Evolutionary conservation across 805 yeast species (phyloP).

Genomic region (Saccharomyces jurei): DNA sequence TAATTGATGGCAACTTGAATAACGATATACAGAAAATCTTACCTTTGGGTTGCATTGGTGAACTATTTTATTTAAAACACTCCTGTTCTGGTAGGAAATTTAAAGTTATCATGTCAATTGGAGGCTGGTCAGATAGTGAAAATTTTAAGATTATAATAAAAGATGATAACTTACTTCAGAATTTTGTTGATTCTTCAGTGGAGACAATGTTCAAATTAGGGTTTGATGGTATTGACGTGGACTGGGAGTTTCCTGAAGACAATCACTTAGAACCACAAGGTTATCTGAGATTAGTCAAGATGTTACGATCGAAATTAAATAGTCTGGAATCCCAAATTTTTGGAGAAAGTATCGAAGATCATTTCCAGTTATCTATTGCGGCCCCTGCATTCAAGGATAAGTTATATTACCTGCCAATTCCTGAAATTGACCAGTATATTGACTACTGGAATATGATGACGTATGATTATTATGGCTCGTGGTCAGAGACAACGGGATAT

Average conservation of each 20-base stretch:
- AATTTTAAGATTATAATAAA: constrained; percentile 43
- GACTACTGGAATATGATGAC: constrained; percentile 84
- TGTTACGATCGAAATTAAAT: constrained; percentile 36
- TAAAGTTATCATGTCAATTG: constrained; percentile 65
- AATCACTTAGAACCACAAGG: constrained; percentile 35
- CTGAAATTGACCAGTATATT: constrained; percentile 49
- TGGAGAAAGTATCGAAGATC: constrained; percentile 5
- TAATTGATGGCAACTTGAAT: neutral
- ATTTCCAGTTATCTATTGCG: constrained; percentile 59
- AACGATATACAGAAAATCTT: constrained; percentile 4
- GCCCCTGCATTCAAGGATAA: constrained; percentile 57
- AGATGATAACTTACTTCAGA: constrained; percentile 29
- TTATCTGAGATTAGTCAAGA: constrained; percentile 37
- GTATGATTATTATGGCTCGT: constrained; percentile 77
- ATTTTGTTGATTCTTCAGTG: constrained; percentile 45
- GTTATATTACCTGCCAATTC: constrained; percentile 37
- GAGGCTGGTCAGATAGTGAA: constrained; percentile 62
- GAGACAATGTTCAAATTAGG: constrained; percentile 44
- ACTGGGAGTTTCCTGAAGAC: constrained; percentile 82
- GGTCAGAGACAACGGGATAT: constrained; percentile 55
- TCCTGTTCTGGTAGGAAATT: constrained; percentile 29
- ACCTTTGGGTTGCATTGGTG: constrained; percentile 43
- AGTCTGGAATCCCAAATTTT: constrained; percentile 29
- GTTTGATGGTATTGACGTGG: constrained; percentile 87
- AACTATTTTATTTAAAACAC: constrained; percentile 34